Base-by-base conservation (phyloP, 768 basidiomycete species). In the button mushroom (Agaricus bisporus) region DNA sequence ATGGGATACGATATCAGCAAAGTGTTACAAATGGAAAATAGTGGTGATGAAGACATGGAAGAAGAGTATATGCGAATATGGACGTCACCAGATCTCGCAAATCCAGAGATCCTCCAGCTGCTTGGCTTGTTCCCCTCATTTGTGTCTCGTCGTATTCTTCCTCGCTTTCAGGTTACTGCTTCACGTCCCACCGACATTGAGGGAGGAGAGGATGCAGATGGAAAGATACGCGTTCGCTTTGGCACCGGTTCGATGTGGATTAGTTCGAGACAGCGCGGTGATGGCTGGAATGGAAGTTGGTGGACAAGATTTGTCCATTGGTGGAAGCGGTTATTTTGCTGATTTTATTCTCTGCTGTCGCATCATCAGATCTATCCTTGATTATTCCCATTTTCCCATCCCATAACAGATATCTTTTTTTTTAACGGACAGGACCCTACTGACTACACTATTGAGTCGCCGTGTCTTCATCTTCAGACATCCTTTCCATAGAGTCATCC, bases 161-260 rank as follows among this genome's bases (percentile, higher is more conserved):
- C 88, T 25, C 83, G 91, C 38, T 93, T 95, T 69, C 75, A 81
- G 28, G 43, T 39, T 9, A 54, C 67, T 17, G 55, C 61, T 59
- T 54, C 67, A 56, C 74, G 76, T 39, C 69, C 65, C 43, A 59
- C 71, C 28, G 89, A 91, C 63, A 69, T 88, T 32, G 89, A 91
- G 66, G 85, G 86, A 63, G 88, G 82, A 22, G 79, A 79, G 51
- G 80, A 81, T 46, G 76, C 78, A 43, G 70, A 65, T 15, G 80
- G 81, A 59, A 74, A 73, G 56, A 78, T 77, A 51, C 77, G 78
- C 35, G 76, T 92, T 54, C 78, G 77, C 28, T 81, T 82, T 64
- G 91, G 91, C 17, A 93, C 91, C n/a, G 91, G 91, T 7, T 73
- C 77, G 44, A 86, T 95, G 80, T 90, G 87, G 85, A 69, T 90